Evolutionary conservation across 2,329 filamentous ascomycete genomes (phyloP).

Genomic region (Alternaria burnsii): DNA sequence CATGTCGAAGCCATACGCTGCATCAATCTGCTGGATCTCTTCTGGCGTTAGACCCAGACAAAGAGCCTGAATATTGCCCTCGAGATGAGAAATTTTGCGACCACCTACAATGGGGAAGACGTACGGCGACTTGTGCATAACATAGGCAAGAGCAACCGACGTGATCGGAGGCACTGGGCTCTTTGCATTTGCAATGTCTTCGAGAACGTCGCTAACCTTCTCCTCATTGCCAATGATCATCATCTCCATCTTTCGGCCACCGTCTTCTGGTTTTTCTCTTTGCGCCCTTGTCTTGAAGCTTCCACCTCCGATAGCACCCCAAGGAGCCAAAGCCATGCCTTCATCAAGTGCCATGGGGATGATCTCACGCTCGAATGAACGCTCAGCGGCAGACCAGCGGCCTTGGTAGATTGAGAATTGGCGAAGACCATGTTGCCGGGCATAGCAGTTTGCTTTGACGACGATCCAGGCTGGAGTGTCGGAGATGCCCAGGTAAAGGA

Average conservation of each 20-base stretch:
- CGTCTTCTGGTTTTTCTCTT: conserved; percentile 52
- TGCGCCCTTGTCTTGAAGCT: conserved; percentile 55
- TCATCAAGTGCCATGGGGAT: conserved; percentile 55
- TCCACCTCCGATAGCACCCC: conserved; percentile 60
- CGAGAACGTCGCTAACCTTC: conserved; percentile 56
- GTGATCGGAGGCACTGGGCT: conserved; percentile 52
- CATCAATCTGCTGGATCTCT: background rate
- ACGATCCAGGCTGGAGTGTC: conserved; percentile 56
- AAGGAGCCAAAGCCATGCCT: conserved; percentile 60
- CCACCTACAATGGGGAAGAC: conserved; percentile 80
- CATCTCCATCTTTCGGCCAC: conserved; percentile 50
- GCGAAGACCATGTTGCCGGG: conserved; percentile 51
- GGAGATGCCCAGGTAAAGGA: conserved; percentile 56
- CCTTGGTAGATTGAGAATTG: conserved; percentile 54
- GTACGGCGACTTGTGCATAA: conserved; percentile 59
- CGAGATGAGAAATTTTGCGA: conserved; percentile 72
- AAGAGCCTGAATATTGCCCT: conserved; percentile 35
- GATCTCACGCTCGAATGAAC: conserved; percentile 58
- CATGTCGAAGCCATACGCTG: conserved; percentile 67
- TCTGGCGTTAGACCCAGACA: background rate
- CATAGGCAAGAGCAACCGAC: conserved; percentile 53
- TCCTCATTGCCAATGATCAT: conserved; percentile 57
- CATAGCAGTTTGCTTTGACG: conserved; percentile 46
- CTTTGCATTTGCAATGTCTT: background rate
- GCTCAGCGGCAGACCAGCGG: conserved; percentile 53